These are phyloP conservation scores for Microcos paniculata DNA, from an alignment of 345 rosid species.

Conservation along the genomic window DNA sequence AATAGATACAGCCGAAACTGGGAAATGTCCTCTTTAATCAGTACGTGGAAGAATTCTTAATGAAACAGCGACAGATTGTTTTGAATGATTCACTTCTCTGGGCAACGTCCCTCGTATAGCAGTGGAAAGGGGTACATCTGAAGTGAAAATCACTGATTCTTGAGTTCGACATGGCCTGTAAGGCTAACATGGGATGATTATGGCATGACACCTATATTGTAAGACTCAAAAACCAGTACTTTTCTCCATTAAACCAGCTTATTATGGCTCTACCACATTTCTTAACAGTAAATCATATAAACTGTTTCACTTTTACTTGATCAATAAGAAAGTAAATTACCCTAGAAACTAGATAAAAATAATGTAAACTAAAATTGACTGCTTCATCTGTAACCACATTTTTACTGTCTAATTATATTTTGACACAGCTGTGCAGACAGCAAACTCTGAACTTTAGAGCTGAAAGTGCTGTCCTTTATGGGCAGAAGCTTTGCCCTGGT, in stretches of 20 bases:
- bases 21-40: not conserved
- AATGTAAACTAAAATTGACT: not conserved
- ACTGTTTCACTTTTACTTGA: not conserved
- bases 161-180: not conserved
- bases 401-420: not conserved
- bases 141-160: not conserved
- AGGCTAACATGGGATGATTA: not conserved
- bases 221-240: not conserved
- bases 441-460: conserved; percentile 3
- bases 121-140: not conserved
- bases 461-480: conserved; percentile 14
- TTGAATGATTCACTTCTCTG: not conserved
- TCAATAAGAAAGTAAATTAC: not conserved
- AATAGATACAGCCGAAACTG: not conserved
- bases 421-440: conserved; percentile 1
- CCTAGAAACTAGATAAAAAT: not conserved
- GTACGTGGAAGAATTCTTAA: not conserved
- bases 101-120: not conserved
- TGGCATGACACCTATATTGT: not conserved
- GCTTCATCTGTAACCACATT: not conserved
- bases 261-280: not conserved
- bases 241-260: not conserved
- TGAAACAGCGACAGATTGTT: not conserved
- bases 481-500: conserved; percentile 20
- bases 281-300: not conserved